These are phyloP conservation scores for Musa acuminata DNA, from an alignment of 176 grass and related monocot genomes.

Conservation along the genomic window DNA sequence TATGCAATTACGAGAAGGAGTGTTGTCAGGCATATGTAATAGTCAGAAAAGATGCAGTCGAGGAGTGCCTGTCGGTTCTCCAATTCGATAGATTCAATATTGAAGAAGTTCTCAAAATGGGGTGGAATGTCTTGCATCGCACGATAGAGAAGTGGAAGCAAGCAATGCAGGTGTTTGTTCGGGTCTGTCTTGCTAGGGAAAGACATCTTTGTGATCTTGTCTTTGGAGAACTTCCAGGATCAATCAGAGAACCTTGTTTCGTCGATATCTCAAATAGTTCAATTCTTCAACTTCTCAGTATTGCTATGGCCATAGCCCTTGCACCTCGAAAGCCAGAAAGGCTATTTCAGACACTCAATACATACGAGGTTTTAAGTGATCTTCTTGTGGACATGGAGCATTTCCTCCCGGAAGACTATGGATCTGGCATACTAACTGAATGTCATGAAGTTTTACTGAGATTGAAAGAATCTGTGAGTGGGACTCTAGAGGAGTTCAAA, in stretches of 20 bases:
- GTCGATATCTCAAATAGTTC: conserved; percentile 70
- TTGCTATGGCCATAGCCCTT: conserved; percentile 53
- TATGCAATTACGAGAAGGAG: conserved; percentile 66
- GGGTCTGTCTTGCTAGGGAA: conserved; percentile 75
- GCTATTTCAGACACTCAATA: conserved; percentile 76
- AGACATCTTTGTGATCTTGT: conserved; percentile 56
- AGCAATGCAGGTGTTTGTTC: conserved; percentile 49
- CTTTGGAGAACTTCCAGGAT: conserved; percentile 56
- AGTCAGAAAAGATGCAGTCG: conserved; percentile 47
- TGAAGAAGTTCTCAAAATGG: conserved; percentile 58
- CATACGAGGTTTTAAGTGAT: conserved; percentile 54
- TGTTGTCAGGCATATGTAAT: conserved; percentile 64
- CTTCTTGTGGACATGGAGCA: conserved; percentile 45
- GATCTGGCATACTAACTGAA: conserved; percentile 51
- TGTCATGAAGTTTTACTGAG: conserved; percentile 63
- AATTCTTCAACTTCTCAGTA: conserved; percentile 60
- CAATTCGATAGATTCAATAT: conserved; percentile 49
- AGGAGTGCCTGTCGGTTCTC: conserved; percentile 57
- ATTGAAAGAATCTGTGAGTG: conserved; percentile 49
- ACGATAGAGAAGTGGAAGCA: conserved; percentile 67
- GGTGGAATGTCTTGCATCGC: conserved; percentile 45
- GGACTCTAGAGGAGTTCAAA: conserved; percentile 57
- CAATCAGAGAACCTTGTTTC: conserved; percentile 52
- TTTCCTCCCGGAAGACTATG: conserved; percentile 48
- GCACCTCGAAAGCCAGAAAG: conserved; percentile 53